Evolutionary conservation across 164 flowering plant species (phyloP).

Genomic region (Sextonia rubra): DNA sequence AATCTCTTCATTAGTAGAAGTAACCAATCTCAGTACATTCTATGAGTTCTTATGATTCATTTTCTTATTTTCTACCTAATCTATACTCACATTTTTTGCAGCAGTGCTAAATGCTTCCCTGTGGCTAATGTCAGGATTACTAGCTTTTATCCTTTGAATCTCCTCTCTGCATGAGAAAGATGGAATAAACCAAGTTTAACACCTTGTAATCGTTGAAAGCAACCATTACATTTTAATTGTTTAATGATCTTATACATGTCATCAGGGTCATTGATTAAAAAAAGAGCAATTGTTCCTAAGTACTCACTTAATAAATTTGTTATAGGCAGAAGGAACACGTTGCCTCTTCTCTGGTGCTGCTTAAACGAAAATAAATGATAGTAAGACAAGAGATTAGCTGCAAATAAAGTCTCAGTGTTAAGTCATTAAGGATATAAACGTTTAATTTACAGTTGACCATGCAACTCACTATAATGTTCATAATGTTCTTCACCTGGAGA

Average conservation of each 20-base stretch:
- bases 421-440: neutral
- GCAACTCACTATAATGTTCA: neutral
- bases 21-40: neutral
- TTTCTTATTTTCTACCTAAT: neutral
- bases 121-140: conserved; percentile 51
- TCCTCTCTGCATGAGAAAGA: conserved; percentile 35
- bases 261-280: neutral
- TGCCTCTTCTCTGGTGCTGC: conserved; percentile 75
- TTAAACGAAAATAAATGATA: neutral
- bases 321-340: conserved; percentile 85
- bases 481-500: too few species aligned
- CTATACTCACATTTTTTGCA: conserved; percentile 45
- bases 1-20: neutral
- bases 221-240: neutral
- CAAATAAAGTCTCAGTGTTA: neutral
- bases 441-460: neutral
- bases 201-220: neutral
- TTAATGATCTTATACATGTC: neutral
- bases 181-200: neutral
- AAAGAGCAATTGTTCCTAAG: neutral
- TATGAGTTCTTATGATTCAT: neutral
- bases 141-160: conserved; percentile 59
- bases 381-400: neutral
- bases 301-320: conserved; percentile 77
- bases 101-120: conserved; percentile 57